Evolutionary conservation across 345 rosid species (phyloP), one percentile per base, ranked within the genome.

Genomic region (Psidium friedrichsthalianum): DNA sequence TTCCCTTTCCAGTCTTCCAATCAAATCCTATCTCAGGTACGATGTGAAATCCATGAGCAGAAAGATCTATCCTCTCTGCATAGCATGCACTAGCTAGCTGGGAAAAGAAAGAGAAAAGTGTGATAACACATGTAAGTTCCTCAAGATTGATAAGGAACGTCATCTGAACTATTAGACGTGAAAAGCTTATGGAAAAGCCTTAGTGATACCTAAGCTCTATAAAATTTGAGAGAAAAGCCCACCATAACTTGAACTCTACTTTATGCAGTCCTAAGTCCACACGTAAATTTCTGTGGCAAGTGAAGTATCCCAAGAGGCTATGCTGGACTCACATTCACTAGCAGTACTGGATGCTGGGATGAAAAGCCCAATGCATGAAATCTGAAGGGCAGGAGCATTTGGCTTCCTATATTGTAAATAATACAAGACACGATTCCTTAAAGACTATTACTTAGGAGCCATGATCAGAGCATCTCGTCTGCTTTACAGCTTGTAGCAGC

Each of bases 41-140:
- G 56, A 96, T 94, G 90, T 92, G 91, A 86, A 96, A 96, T 54
- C 99, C 98, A 74, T 95, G 99, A 85, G 99, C 99, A 49, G 96
- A 95, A 42, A 96, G 96, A 87, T 94, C 99, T 90, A 96, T 90
- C 84, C 98, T 90, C 88, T 94, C 93, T 44, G 86, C 36, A 64
- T 93, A 91, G 92, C 98, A 97, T 11, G 95, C 95, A 36, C 86
- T 89, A 40, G 87, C 97, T 85, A 96, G 92, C 99, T 91, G 92
- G 42, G 27, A 82, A 74, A 47, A 44, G 40, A 27, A 57, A 84
- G 85, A n/a, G 52, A 27, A 6, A 49, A 51, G 61, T 56, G 8
- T 29, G 29, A 27, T 8, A 21, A 51, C 51, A 11, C 32, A 18
- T 21, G 15, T 36, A 18, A 32, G 78, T 69, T 69, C 47, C 78